Percentiles rank a stretch among this genome's conserved stretches.
Evolutionary conservation across 129 eudicot species (phyloP).

Genomic region (Flaveria sonorensis): DNA sequence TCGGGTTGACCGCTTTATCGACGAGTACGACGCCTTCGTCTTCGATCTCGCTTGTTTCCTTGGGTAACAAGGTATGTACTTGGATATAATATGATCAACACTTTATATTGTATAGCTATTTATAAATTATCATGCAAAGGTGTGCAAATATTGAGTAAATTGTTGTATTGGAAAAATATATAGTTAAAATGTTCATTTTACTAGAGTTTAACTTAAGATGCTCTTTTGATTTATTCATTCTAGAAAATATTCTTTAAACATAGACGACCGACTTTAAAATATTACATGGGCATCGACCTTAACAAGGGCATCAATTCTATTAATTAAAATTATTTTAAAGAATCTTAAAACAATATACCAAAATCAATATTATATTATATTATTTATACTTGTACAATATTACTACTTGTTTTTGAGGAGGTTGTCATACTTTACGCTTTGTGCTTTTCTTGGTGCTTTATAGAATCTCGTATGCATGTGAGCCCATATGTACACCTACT

Average conservation of each 20-base stretch:
- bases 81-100: not conserved
- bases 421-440: slow-evolving; percentile 13
- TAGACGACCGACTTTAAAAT: no score
- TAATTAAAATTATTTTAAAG: not conserved
- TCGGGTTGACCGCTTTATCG: slow-evolving; percentile 56
- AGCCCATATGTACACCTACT: slow-evolving; percentile 16
- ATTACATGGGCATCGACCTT: no score
- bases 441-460: slow-evolving; percentile 21
- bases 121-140: slow-evolving; percentile 29
- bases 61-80: slow-evolving; percentile 50
- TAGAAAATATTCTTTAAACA: no score
- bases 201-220: no score
- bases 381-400: no score
- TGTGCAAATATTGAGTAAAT: slow-evolving; percentile 18
- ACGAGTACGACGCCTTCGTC: slow-evolving; percentile 40
- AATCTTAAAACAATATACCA: not conserved
- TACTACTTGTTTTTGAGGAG: not conserved
- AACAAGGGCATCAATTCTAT: not conserved
- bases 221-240: no score
- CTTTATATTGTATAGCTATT: slow-evolving; percentile 9
- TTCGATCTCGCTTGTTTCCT: slow-evolving; percentile 53
- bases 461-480: slow-evolving; percentile 25
- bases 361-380: not conserved
- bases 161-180: no score
- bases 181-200: no score